A percentile compares a stretch with the other conserved stretches of the same genome.
Conservation (phyloP, 2,329 filamentous ascomycete species). For the Neophaeococcomyces mojaviensis region DNA sequence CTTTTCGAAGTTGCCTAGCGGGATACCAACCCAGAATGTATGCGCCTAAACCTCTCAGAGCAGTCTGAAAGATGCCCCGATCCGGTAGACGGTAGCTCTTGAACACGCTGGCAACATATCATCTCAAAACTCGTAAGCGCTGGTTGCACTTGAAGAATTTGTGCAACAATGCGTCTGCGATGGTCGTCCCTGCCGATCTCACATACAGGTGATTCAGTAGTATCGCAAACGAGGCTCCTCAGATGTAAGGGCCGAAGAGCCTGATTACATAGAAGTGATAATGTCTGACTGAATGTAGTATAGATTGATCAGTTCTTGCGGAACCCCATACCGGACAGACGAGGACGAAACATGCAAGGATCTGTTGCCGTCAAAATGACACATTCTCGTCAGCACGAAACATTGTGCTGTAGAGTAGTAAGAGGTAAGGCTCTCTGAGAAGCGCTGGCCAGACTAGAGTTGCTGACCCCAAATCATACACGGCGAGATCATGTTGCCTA, state of each 20-base stretch:
- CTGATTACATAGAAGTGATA: background rate
- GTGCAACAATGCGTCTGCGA: too few relatives aligned
- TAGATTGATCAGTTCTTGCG: background rate
- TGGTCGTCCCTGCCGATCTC: background rate
- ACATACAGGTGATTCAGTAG: background rate
- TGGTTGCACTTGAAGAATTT: too few relatives aligned
- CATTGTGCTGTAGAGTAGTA: background rate
- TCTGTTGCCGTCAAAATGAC: background rate
- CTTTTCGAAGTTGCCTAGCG: too few relatives aligned
- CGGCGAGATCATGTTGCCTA: background rate
- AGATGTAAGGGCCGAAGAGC: background rate
- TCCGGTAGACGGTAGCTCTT: too few relatives aligned
- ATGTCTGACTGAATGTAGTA: background rate
- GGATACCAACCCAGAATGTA: too few relatives aligned
- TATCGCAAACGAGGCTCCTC: background rate
- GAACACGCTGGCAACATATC: too few relatives aligned
- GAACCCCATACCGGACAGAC: background rate
- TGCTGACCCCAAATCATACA: background rate
- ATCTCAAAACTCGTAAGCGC: too few relatives aligned
- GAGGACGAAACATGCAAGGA: slow-evolving; percentile 7
- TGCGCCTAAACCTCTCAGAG: too few relatives aligned
- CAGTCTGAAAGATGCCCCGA: too few relatives aligned
- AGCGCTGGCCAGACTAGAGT: slow-evolving; percentile 6
- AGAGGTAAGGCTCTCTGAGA: background rate
- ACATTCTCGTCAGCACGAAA: background rate